Base-by-base conservation (phyloP, 169 alveolate genomes). In the Plasmodium cynomolgi region DNA sequence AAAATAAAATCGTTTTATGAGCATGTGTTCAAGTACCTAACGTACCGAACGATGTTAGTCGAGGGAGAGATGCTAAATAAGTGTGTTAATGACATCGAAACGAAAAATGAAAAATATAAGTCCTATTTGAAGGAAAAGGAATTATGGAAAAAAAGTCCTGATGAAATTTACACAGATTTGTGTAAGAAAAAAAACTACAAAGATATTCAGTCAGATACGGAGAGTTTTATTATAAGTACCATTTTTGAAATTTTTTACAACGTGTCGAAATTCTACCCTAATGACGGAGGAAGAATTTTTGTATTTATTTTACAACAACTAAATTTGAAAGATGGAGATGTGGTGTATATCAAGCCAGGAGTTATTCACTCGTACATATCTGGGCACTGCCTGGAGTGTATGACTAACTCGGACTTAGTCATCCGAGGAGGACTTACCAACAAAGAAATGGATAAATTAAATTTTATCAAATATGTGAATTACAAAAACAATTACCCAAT, bases 391-490 rank as follows among this genome's bases (percentile, higher is more conserved):
- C 84, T 99, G 34, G 99, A 99, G 95, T 97, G 98, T 68, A 98
- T 98, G 99, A 98, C 99, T 23, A 97, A 97, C 92, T 97, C 99
- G 33, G 99, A 99, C 95, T 98, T 98, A 96, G 99, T 99, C 29
- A 97, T 99, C 20, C 95, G 99, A 93, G 98, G 99, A 33, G 99
- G 99, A 9, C 96, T 99, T 26, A 99, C 99, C n/a, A 98, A 98
- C 20, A 99, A 99, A 94, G 95, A 93, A 44, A 98, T 96, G 77
- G 99, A 99, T 75, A 86, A 86, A 71, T 5, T 86, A 13, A 86
- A 86, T 31, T 86, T 86, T 86, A 86, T 86, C 3, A 86, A 86
- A 37, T 86, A 86, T 86, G 86, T 86, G 9, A 86, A 86, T 86
- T 86, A 86, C 37, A 86, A 77, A 50, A 86, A 37, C 5, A 86